These are phyloP conservation scores for Sordaria brevicollis DNA, from an alignment of 495 filamentous ascomycete genomes.

Conservation along the genomic window DNA sequence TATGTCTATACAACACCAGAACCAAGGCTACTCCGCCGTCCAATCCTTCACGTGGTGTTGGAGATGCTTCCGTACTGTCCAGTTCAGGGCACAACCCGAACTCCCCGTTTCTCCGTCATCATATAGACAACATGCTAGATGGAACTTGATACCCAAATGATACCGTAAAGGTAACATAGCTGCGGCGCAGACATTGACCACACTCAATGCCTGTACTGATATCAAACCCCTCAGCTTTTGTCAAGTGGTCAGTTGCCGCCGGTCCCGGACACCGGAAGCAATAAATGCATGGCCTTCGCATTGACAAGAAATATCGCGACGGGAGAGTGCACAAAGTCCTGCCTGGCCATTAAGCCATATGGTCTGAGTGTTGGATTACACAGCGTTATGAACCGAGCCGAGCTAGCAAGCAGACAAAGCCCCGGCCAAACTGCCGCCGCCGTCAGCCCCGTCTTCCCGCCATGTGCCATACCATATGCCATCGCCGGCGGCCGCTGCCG, in stretches of 20 bases:
- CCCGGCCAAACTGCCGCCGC: background rate
- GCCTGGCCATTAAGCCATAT: background rate
- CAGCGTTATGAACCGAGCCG: background rate
- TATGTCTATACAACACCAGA: background rate
- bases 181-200: background rate
- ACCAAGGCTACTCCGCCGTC: background rate
- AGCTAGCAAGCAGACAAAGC: background rate
- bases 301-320: background rate
- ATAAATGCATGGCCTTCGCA: background rate
- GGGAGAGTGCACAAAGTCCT: background rate
- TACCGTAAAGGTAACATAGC: background rate
- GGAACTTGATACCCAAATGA: background rate
- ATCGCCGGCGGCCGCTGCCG: background rate
- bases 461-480: no score
- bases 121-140: background rate
- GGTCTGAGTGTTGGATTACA: background rate
- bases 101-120: background rate
- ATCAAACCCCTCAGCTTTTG: background rate
- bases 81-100: background rate
- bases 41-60: background rate
- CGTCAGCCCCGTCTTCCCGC: background rate
- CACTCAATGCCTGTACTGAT: background rate
- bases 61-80: background rate
- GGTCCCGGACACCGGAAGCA: background rate
- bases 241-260: background rate